Percentiles rank a stretch among this genome's conserved stretches.
Evolutionary conservation across 106 monocot genomes (phyloP).

Genomic region (Dendrobium chrysotoxum): DNA sequence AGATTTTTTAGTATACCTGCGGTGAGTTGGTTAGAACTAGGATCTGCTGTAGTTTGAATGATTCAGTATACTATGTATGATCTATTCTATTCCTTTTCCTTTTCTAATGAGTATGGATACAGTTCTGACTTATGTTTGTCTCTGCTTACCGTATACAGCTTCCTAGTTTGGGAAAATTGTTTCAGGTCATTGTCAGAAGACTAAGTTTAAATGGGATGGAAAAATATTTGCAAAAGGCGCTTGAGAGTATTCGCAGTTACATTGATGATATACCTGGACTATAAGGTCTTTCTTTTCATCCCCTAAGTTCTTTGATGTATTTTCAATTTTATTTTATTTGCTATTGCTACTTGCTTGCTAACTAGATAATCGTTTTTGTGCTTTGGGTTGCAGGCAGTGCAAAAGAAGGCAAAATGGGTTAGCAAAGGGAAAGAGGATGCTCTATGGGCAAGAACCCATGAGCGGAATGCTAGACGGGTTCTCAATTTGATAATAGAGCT

Average conservation of each 20-base stretch:
- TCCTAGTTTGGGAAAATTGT: neutral
- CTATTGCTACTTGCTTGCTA: neutral
- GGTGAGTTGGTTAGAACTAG: too few relatives aligned
- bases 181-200: neutral
- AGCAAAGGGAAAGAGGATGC: conserved; percentile 36
- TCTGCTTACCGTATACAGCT: neutral
- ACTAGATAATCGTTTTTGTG: neutral
- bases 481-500: conserved; percentile 86
- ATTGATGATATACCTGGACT: conserved; percentile 79
- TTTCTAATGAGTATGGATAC: neutral
- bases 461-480: conserved; percentile 76
- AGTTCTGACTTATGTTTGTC: neutral
- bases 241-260: conserved; percentile 81
- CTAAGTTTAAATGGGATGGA: conserved; percentile 68
- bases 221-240: conserved; percentile 71
- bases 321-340: neutral
- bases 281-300: conserved; percentile 55
- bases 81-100: neutral
- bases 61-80: neutral
- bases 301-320: neutral
- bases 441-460: conserved; percentile 78
- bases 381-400: conserved; percentile 42
- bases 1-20: neutral
- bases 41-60: neutral
- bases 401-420: conserved; percentile 70